These are phyloP conservation scores for Fraxinus pennsylvanica DNA, from an alignment of 257 asterid species.

Conservation along the genomic window DNA sequence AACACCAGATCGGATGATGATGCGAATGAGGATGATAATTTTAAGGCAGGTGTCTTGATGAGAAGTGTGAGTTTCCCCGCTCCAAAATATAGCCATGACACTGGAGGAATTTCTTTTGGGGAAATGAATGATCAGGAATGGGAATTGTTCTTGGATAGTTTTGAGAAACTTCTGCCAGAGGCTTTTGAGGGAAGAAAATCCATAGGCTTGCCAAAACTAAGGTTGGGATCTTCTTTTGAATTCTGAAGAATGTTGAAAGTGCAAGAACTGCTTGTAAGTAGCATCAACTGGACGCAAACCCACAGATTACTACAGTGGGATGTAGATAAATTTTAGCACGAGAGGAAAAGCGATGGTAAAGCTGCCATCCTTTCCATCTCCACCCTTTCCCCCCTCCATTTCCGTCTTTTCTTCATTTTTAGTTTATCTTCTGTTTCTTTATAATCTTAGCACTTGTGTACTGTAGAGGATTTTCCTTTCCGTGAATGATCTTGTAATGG, in stretches of 20 bases:
- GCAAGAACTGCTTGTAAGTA: conserved; percentile 16
- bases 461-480: conserved; percentile 12
- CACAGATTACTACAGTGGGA: conserved; percentile 35
- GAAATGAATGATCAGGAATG: conserved; percentile 70
- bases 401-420: background rate
- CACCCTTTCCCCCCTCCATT: background rate
- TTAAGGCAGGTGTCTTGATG: conserved; percentile 44
- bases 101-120: conserved; percentile 60
- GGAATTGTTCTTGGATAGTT: conserved; percentile 60
- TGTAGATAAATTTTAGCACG: conserved; percentile 33
- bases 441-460: conserved; percentile 26
- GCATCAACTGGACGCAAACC: conserved; percentile 31
- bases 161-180: conserved; percentile 54
- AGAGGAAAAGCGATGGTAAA: conserved; percentile 50
- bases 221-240: conserved; percentile 86
- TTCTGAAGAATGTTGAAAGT: conserved; percentile 45
- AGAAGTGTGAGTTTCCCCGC: conserved; percentile 71
- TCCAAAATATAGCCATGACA: conserved; percentile 49
- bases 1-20: conserved; percentile 19
- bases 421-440: conserved; percentile 20
- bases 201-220: conserved; percentile 68
- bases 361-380: conserved; percentile 53
- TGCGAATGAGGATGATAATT: conserved; percentile 23
- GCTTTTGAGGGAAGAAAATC: conserved; percentile 71
- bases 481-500: conserved; percentile 7